Conservation (phyloP, 148 eudicot genomes). For the Spergularia marina region DNA sequence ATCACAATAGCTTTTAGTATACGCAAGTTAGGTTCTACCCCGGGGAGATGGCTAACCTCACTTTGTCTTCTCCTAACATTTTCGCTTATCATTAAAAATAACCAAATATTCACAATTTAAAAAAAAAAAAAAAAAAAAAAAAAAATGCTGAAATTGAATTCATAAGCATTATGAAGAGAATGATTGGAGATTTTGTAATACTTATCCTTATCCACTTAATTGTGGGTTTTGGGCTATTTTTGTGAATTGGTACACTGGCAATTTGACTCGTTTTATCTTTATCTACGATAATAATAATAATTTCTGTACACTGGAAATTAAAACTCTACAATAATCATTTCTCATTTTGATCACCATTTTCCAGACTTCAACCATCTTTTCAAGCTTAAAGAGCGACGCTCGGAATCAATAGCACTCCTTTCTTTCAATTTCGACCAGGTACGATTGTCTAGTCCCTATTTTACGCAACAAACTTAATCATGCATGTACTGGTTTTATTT, state of each 20-base stretch:
- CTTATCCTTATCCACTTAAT: conserved; percentile 8
- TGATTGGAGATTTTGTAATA: neutral
- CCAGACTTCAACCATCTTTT: no score
- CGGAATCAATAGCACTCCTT: no score
- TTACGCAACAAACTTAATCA: no score
- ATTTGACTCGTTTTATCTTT: neutral
- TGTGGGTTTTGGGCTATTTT: neutral
- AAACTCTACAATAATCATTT: neutral
- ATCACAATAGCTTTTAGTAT: neutral
- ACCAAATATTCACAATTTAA: neutral
- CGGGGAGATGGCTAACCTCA: no score
- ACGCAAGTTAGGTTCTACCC: no score
- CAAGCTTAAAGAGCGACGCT: no score
- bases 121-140: neutral
- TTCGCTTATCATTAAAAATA: neutral
- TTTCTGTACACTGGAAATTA: neutral
- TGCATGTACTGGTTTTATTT: no score
- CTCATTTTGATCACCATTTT: no score
- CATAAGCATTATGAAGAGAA: conserved; percentile 1
- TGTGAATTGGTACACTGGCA: neutral
- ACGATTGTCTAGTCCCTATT: no score
- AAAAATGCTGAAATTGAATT: conserved; percentile 13
- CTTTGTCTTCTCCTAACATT: neutral
- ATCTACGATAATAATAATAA: no score
- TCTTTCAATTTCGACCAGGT: no score